Evolutionary conservation across 2,329 filamentous ascomycete genomes (phyloP), one percentile per base, ranked within the genome.

Genomic region (Sporothrix globosa): DNA sequence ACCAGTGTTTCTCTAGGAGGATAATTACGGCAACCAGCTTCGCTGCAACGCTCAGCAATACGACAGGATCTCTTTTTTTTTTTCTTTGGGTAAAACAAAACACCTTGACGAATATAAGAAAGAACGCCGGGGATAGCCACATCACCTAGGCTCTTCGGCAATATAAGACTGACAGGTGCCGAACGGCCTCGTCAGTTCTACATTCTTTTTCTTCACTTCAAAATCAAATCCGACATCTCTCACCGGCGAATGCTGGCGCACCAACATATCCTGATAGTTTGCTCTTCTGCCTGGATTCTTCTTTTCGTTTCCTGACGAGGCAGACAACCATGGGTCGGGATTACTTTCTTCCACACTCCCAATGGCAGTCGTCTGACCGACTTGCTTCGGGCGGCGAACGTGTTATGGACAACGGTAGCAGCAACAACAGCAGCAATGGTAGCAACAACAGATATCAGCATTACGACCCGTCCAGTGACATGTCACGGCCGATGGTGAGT

Each of bases 401-500:
- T 27, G 53, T 72, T 17, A 39, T 61, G 17, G 68, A 70, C 27
- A 69, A 70, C 27, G 21, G 41, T 14, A 41, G 39, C 69, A 71
- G 34, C 58, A 67, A 14, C 63, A 52, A 27, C 69, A 61, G 30
- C 44, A 52, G 24, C 63, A 70, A 46, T 17, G 53, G 39, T 41
- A 30, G 24, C 48, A 41, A 21, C 48, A 56, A 48, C 46, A 72
- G 68, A 66, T 74, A 74, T 46, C 70, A 74, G 44, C 71, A 73
- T 52, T 69, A 74, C n/a, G 70, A 72, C 17, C 69, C 56, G 17
- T 30, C 71, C n/a, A 73, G 34, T 44, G 71, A 72, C n/a, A 67
- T 74, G 48, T 70, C 75, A 66, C 74, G 74, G 50, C 76, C 76
- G 44, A 72, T 75, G 72, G 77, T 74, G 74, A 50, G 71, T 46